phyloP scores from a whole-genome alignment of 495 filamentous ascomycete genomes.

The Penicillium riverlandense region DNA sequence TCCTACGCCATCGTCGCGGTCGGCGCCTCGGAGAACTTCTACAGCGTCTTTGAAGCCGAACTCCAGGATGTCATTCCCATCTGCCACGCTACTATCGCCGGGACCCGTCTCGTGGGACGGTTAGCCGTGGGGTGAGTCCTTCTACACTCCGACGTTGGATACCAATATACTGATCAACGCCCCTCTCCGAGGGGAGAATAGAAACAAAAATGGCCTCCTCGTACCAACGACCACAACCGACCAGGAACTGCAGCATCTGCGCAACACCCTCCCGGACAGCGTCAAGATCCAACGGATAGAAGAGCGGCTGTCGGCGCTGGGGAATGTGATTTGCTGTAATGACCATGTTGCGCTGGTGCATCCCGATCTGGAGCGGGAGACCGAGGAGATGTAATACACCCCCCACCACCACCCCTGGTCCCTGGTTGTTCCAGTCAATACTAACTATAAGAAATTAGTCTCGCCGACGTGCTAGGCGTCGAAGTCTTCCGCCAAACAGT shows the following conservation, averaged over 20 bases:
- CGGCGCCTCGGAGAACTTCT: constrained; percentile 97
- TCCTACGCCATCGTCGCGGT: constrained; percentile 89
- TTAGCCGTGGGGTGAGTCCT: constrained; percentile 80
- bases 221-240: constrained; percentile 95
- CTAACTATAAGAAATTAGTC: constrained; percentile 24
- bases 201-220: constrained; percentile 68
- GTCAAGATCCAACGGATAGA: constrained; percentile 95
- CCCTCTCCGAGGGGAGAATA: not conserved
- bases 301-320: constrained; percentile 89
- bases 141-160: too few species aligned
- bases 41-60: constrained; percentile 94
- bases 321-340: constrained; percentile 94
- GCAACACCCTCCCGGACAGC: constrained; percentile 82
- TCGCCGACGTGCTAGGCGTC: constrained; percentile 93
- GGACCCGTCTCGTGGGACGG: constrained; percentile 89
- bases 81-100: constrained; percentile 94
- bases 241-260: constrained; percentile 94
- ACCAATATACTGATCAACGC: not conserved
- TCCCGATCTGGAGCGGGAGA: constrained; percentile 94
- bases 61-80: constrained; percentile 96
- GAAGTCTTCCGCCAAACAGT: constrained; percentile 98
- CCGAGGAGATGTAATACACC: constrained; percentile 65
- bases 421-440: not conserved
- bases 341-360: constrained; percentile 95
- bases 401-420: not conserved